Base-by-base conservation (phyloP, 805 yeast genomes). In the Barnettozyma pratensis region DNA sequence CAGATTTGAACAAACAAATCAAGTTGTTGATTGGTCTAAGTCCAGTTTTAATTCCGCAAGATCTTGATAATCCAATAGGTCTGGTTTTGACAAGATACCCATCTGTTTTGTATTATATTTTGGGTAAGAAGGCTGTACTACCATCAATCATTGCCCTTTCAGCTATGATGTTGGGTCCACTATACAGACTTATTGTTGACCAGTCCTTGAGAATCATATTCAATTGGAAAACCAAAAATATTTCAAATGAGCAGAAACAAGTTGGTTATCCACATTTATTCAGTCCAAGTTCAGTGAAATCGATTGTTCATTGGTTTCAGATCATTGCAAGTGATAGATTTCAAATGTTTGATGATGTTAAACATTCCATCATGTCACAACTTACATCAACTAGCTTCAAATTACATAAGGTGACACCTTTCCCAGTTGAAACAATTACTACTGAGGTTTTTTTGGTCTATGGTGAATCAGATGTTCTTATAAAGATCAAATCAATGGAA, bases 301-400 rank as follows among this genome's bases (percentile, higher is more conserved):
- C 87, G 8, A 90, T 89, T 41, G 97, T 90, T n/a, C 97, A 89
- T 66, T 89, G 97, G 97, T 88, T 89, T 60, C 96, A 89, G 67
- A 91, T 92, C 46, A 87, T 92, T 52, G 74, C 84, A 45, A 74
- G 85, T 6, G 79, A 79, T 41, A 75, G 78, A 42, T 91, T 92
- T 65, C 96, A 91, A 65, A 85, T 94, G 96, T 92, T 81, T 66
- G 94, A 87, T 59, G 96, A 88, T 53, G 62, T 64, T 28, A 34
- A 37, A 11, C 48, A 45, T 39, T 49, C 52, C n/a, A n/a, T 30
- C 4, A 25, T 49, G 7, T 42, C 49, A 3, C 39, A 32, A 11
- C 7, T 45, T 3, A 45, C 42, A 5, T 42, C 41, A 9, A 45
- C 49, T 3, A 41, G 41, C 7, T 42, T 28, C 35, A 49, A 45